Evolutionary conservation across 495 filamentous ascomycete genomes (phyloP).

Genomic region (Aspergillus campestris): DNA sequence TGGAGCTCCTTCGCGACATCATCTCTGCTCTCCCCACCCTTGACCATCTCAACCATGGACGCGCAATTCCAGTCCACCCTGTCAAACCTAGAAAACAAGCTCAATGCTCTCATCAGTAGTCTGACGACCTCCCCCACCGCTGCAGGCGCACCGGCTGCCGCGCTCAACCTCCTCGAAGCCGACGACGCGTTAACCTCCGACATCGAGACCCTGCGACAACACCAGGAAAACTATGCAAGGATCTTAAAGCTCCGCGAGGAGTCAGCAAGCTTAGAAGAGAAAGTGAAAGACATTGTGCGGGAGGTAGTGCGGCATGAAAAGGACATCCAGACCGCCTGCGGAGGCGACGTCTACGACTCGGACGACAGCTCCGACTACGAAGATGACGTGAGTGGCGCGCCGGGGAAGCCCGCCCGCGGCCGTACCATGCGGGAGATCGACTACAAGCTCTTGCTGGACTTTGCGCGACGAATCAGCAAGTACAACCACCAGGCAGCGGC

Average conservation of each 20-base stretch:
- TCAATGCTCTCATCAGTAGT: constrained; percentile 33
- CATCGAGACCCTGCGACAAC: constrained; percentile 31
- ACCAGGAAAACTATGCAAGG: constrained; percentile 36
- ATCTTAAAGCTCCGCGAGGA: constrained; percentile 31
- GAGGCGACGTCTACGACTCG: constrained; percentile 23
- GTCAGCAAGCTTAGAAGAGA: constrained; percentile 30
- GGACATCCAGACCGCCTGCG: constrained; percentile 26
- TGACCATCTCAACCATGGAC: constrained; percentile 24
- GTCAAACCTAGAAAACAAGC: constrained; percentile 30
- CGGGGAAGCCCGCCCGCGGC: not conserved
- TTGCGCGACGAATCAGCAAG: constrained; percentile 41
- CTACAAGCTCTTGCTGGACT: constrained; percentile 35
- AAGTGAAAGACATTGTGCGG: constrained; percentile 34
- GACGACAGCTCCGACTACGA: constrained; percentile 19
- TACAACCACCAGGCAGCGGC: constrained; percentile 40
- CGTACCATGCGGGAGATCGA: constrained; percentile 31
- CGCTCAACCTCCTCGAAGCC: constrained; percentile 30
- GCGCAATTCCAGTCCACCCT: constrained; percentile 27
- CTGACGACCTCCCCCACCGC: constrained; percentile 38
- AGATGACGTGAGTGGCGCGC: constrained; percentile 8
- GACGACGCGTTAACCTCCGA: constrained; percentile 34
- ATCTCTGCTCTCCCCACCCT: not conserved
- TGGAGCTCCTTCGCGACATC: constrained; percentile 4
- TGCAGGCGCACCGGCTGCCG: constrained; percentile 32
- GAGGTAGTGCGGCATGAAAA: constrained; percentile 33